phyloP scores from a whole-genome alignment of 2,329 filamentous ascomycete genomes.

The Stemphylium vesicarium region DNA sequence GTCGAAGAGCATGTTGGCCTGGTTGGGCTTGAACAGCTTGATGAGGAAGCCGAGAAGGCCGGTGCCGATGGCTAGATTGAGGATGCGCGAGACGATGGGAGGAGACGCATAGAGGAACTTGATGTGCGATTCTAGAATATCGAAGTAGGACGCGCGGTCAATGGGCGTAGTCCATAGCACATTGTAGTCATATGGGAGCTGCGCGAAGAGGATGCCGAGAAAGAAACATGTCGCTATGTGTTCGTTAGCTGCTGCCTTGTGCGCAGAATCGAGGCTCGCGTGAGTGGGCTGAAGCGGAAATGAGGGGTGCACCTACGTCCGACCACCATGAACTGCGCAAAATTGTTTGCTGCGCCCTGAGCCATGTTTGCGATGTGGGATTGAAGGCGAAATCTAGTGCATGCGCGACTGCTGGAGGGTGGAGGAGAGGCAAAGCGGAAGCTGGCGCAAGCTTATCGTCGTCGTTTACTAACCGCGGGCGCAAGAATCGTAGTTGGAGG shows the following conservation, averaged over 20 bases:
- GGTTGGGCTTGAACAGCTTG: constrained; percentile 92
- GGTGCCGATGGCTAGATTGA: constrained; percentile 90
- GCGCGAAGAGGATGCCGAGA: constrained; percentile 95
- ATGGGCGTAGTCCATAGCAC: constrained; percentile 78
- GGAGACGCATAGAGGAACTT: constrained; percentile 90
- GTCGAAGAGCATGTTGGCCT: constrained; percentile 95
- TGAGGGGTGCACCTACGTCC: constrained; percentile 71
- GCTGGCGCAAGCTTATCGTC: constrained; percentile 36
- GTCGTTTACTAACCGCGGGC: constrained; percentile 17
- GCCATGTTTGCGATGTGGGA: constrained; percentile 30
- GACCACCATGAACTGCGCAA: constrained; percentile 96
- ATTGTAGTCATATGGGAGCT: constrained; percentile 94
- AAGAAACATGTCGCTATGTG: constrained; percentile 81
- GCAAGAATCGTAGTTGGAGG: constrained; percentile 24
- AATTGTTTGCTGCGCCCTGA: constrained; percentile 60
- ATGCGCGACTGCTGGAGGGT: constrained; percentile 13
- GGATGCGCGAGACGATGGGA: constrained; percentile 87
- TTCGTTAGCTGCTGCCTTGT: constrained; percentile 17
- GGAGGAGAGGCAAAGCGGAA: constrained; percentile 17
- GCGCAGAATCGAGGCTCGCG: constrained; percentile 1
- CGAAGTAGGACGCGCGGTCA: constrained; percentile 72
- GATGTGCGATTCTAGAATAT: constrained; percentile 87
- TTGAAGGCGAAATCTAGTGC: constrained; percentile 1
- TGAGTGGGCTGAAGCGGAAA: constrained; percentile 10
- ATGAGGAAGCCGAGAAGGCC: constrained; percentile 87